Base-by-base conservation (phyloP, 75 land plant species). In the Cunninghamia lanceolata region DNA sequence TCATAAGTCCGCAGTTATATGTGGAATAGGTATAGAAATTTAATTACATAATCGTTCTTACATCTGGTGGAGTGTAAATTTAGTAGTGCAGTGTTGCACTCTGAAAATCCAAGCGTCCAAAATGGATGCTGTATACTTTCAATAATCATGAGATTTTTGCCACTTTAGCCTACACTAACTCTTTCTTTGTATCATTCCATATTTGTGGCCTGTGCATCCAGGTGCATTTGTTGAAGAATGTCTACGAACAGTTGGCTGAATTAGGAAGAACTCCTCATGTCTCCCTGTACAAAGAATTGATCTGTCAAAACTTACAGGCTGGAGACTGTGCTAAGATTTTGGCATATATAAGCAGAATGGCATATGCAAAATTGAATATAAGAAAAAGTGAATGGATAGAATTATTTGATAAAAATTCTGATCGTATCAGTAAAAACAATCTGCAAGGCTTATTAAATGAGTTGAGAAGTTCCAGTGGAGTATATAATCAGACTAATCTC, bases 381-480 rank as follows among this genome's bases (percentile, higher is more conserved):
- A 78, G 82, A 25, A 78, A 40, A 39, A 78, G 46, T 21, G 82
- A 78, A 78, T 78, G 82, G 82, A 78, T 78, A 40, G 82, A 78
- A 7, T 40, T 42, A 17, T 78, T 42, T 78, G 82, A 78, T 9
- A 78, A 78, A 78, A 78, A 42, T 78, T 25, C 42, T 78, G 36
- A 42, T 78, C 46, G 42, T 40, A 25, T 78, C 19, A 78, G 82
- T 5, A 40, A 78, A 42, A 38, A 42, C 19, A 42, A 78, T 25
- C 82, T 78, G 82, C 46, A 78, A 78, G 82, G 82, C 46, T 78
- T 78, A 40, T 42, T 78, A 78, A 78, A 78, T 78, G 46, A 40
- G 45, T 43, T 78, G 82, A 78, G 38, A 25, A 40, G 38, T 78
- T 78, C 45, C 45, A 42, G n/a, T 25, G 43, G 43, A 42, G n/a